Base-by-base conservation (phyloP, 2,329 filamentous ascomycete species). In the Monosporascus ibericus region DNA sequence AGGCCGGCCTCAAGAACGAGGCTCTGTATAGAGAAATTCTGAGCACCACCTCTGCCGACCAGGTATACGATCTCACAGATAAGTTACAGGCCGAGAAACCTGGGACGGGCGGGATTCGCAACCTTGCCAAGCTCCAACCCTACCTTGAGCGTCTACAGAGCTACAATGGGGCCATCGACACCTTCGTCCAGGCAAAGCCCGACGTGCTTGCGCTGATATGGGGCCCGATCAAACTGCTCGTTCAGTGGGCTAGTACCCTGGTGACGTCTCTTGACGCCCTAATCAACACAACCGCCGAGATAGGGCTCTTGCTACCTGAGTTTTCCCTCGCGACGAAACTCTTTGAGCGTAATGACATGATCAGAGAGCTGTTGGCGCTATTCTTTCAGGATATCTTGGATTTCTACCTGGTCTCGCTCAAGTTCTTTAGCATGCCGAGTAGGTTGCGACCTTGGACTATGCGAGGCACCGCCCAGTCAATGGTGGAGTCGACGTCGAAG, bases 361-460 rank as follows among this genome's bases (percentile, higher is more conserved):
- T 68, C 15, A 59, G 60, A 25, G 58, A 65, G 25, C 52, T 67
- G 24, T 51, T 70, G 36, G 58, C 52, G 15, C 56, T 72, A 5
- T 70, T 72, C 44, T 72, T 63, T 56, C 57, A 58, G 48, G 69
- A 72, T 52, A 64, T 72, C 17, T 62, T 72, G 22, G 65, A 70
- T 40, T 65, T 72, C 51, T 66, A 71, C 51, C 18, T 55, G 2
- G 56, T 66, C 34, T 53, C 59, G 2, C 53, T 71, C 47, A 57
- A 64, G 20, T 67, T 68, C 50, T 70, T 70, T 53, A 60, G 51
- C 11, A 53, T 57, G 25, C 48, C 59, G 14, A 56, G 67, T 69
- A 55, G 62, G 60, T 56, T 27, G 25, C 25, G 25, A 27, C 25
- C 25, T 27, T 7, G 7, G 25, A 27, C 25, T 27, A 2, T 27